Base-by-base conservation (phyloP, 202 grass and related monocot species). In the Zoysia matrella region DNA sequence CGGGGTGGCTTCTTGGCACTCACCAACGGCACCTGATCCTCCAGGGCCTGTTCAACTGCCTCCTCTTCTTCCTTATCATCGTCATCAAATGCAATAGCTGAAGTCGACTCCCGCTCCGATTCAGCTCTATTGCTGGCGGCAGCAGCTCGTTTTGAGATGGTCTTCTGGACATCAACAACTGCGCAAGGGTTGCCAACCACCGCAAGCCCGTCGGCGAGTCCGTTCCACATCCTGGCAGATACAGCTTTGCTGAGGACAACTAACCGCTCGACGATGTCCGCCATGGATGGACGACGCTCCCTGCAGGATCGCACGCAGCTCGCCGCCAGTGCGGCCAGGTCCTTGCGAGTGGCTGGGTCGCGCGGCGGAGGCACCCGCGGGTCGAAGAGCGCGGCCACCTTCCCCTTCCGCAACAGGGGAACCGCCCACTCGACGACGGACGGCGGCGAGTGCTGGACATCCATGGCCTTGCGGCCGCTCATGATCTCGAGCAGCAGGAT, bases 401-500 rank as follows among this genome's bases (percentile, higher is more conserved):
- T 99, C 44, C 96, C 96, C 62, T 87, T 99, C 14, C 87, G 84
- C 4, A 99, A 72, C 7, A 99, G 86, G 0, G 96, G 96, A 12
- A 99, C 93, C 1, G 96, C 96, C 96, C 96, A 99, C 84, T 99
- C 96, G 42, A 95, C 91, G 13, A 99, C 93, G 3, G 93, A 95
- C 6, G 96, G 96, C 13, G 93, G 96, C 51, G 96, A 99, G 77
- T 94, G 88, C 69, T 88, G 92, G 2, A 99, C 91, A 65, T 99
- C 96, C 73, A 99, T 99, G 51, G 96, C 93, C 85, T 92, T 94
- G 76, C 96, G 85, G 1, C 96, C 96, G 81, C 96, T 99, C 83
- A 99, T 92, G 67, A 99, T 99, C 86, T 99, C 96, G 4, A 99
- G 91, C 30, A 99, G 90, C 66, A 99, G 89, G 84, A 99, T 99